Evolutionary conservation across 129 eudicot species (phyloP), one percentile per base, ranked within the genome.

Genomic region (Chrysanthemum lavandulifolium): DNA sequence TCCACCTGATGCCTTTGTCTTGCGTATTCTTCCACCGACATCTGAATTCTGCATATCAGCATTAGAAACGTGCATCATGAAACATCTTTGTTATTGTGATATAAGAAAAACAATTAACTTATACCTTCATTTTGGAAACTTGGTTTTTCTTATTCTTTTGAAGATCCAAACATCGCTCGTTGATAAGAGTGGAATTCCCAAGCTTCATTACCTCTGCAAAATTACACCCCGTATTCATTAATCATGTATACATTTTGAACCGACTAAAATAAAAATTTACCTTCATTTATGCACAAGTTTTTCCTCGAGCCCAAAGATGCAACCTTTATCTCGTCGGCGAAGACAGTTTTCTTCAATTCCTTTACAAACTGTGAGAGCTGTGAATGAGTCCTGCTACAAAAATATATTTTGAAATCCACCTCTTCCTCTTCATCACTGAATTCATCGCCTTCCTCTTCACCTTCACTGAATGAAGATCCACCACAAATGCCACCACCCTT

Each of bases 351-450:
- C 84, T 83, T 82, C 82, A 93, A 78, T 73, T 93, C 98, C 69
- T 85, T 90, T 49, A 93, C 83, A 73, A 93, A 93, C 86, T 93
- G 98, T 0, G 96, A 85, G 56, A 93, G 87, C 84, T 93, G 98
- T 18, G 98, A 93, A 84, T 93, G 98, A 18, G 98, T 93, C 59
- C 98, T 78, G 76, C 98, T 93, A 73, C 97, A 93, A 60, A 93
- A 93, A 71, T 85, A 93, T 55, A 93, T 81, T 82, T 87, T 93
- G 48, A 87, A 66, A 47, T 73, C 76, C 14, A 83, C 71, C 64
- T 82, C 92, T 29, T 79, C 89, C 69, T 85, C 95, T 60, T 79
- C 87, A 6, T 76, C 84, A 16, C 76, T 78, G 10, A 45, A 14
- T 33, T 68, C 76, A 65, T 75, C 82, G 59, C 68, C 88, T 5